These are phyloP conservation scores for Aspergillus proliferans DNA, from an alignment of 2,329 filamentous ascomycete species.

Conservation along the genomic window DNA sequence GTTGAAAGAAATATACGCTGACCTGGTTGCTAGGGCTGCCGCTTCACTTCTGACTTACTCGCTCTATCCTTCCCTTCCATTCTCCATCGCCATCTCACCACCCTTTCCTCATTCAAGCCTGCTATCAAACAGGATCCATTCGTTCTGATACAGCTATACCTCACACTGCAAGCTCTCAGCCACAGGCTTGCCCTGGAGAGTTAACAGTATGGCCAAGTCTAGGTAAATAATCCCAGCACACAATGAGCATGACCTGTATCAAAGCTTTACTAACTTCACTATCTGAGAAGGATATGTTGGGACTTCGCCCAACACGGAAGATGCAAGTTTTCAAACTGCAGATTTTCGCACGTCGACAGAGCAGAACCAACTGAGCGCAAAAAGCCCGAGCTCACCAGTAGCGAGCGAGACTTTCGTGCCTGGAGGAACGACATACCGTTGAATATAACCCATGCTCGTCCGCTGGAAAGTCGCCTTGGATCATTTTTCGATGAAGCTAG, in stretches of 20 bases:
- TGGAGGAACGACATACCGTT: constrained; percentile 4
- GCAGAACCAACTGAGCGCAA: neutral
- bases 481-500: constrained; percentile 21
- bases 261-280: neutral
- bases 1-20: neutral
- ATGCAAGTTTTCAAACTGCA: neutral
- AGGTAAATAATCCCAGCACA: too few species aligned
- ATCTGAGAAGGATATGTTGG: neutral
- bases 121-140: too few species aligned
- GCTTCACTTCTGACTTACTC: neutral
- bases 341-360: neutral
- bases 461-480: constrained; percentile 4
- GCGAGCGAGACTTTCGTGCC: constrained; percentile 1
- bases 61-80: neutral
- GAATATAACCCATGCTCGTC: neutral
- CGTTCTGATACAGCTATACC: too few species aligned
- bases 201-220: too few species aligned
- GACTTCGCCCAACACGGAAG: neutral
- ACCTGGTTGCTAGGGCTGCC: neutral
- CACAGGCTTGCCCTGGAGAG: too few species aligned
- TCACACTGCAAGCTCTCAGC: too few species aligned
- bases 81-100: neutral
- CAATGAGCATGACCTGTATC: too few species aligned
- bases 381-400: neutral
- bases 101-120: too few species aligned